Evolutionary conservation across 176 grass and related monocot genomes (phyloP).

Genomic region (Carex myosuroides): DNA sequence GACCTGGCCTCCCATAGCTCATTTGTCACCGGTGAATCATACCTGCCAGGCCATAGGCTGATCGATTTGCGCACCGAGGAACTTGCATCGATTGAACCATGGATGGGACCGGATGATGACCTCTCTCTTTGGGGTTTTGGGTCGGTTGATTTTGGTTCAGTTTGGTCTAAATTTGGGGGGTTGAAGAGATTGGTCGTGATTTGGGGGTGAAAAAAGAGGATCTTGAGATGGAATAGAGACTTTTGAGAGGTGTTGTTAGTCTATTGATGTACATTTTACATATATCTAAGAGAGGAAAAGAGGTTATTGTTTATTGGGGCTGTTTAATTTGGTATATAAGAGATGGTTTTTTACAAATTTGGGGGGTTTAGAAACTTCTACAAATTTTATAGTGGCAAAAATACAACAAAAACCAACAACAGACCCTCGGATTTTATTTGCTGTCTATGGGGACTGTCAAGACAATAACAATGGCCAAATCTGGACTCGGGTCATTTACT

Average conservation of each 20-base stretch:
- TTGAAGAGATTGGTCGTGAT: conserved; percentile 23
- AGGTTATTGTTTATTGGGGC: neutral
- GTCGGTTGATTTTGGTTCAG: neutral
- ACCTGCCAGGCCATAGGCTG: conserved; percentile 88
- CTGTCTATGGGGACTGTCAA: too few relatives aligned
- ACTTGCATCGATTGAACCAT: conserved; percentile 45
- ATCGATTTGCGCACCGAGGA: conserved; percentile 58
- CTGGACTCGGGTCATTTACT: too few relatives aligned
- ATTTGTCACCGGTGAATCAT: conserved; percentile 88
- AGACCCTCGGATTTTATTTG: too few relatives aligned
- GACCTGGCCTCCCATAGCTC: conserved; percentile 84
- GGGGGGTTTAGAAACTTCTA: too few relatives aligned
- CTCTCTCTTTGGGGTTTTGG: conserved; percentile 26
- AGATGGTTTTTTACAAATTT: conserved; percentile 8
- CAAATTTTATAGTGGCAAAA: too few relatives aligned
- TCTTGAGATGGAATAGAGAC: neutral
- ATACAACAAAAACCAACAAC: too few relatives aligned
- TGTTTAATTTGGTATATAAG: neutral
- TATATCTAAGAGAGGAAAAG: conserved; percentile 20
- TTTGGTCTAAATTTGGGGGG: neutral
- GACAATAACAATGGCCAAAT: too few relatives aligned
- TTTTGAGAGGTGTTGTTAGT: conserved; percentile 1
- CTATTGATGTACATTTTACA: neutral
- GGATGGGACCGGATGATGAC: conserved; percentile 21
- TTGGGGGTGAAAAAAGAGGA: neutral